These are phyloP conservation scores for Oryza coarctata DNA, from an alignment of 176 grass and related monocot species.

Conservation along the genomic window DNA sequence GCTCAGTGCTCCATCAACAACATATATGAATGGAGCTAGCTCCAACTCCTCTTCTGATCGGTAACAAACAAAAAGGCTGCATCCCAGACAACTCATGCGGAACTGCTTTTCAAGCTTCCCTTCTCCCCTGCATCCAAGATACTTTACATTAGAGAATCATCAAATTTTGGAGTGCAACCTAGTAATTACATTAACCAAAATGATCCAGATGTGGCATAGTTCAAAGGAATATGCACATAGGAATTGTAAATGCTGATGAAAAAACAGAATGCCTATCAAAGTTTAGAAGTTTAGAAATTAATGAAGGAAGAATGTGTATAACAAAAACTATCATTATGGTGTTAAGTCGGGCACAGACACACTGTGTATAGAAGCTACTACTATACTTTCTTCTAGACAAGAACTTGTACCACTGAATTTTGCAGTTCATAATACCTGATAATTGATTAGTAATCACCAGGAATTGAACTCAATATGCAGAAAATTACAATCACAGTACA, in stretches of 20 bases:
- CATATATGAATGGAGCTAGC: constrained; percentile 78
- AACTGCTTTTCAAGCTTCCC: constrained; percentile 93
- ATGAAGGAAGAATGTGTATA: background rate
- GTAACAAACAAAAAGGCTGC: constrained; percentile 94
- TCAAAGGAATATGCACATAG: background rate
- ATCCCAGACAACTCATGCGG: constrained; percentile 86
- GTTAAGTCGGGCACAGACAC: background rate
- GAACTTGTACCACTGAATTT: background rate
- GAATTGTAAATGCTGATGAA: background rate
- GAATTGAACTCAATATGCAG: background rate
- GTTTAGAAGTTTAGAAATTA: background rate
- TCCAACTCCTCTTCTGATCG: constrained; percentile 92
- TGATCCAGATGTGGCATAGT: constrained; percentile 10
- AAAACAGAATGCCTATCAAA: background rate
- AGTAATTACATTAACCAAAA: constrained; percentile 13
- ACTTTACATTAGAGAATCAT: constrained; percentile 15
- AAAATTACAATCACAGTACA: background rate
- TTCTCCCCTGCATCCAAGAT: constrained; percentile 69
- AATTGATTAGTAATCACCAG: background rate
- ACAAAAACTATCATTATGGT: background rate
- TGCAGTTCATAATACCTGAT: background rate
- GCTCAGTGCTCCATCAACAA: constrained; percentile 89
- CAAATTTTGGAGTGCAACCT: constrained; percentile 22
- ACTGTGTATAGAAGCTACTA: background rate
- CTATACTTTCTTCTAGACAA: background rate